Evolutionary conservation across 202 grass and related monocot genomes (phyloP), one percentile per base, ranked within the genome.

Genomic region (Schoenoplectus triqueter): DNA sequence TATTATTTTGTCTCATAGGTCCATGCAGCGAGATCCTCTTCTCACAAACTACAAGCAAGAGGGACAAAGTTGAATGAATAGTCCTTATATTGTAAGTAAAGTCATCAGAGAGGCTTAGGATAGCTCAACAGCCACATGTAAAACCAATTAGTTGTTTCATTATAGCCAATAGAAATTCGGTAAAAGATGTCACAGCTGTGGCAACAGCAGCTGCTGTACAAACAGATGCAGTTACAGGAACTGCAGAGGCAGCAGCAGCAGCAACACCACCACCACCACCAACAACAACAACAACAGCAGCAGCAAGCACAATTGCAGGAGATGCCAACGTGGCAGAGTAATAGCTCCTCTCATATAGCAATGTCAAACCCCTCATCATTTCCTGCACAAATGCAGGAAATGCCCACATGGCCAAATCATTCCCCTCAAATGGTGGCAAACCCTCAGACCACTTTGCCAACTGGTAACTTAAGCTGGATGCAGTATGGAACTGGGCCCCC

Each of bases 151-250:
- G 92, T 88, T 90, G 77, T 86, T 91, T 89, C 87, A 91, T 67
- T 84, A 84, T 63, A 86, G 85, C 13, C 84, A 86, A 86, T 87
- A 89, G 74, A 82, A 80, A 40, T 85, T 31, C 89, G 83, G 86
- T 64, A 89, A 62, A 88, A 88, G 91, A 83, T 83, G 87, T 91
- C 91, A 72, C 96, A 99, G 80, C 80, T 92, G 82, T 97, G 93
- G 97, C 93, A 96, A 83, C 97, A 99, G 45, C 93, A 97, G 75
- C 83, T 94, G 87, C 87, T 99, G 91, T 94, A 84, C 83, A 99
- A 90, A 57, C 93, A 97, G 84, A 76, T 91, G 69, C 97, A 99
- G 80, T 73, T 91, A 69, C 97, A 97, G 77, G 92, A 99, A 89
- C 76, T 92, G 80, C 90, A 91, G 84, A 96, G 92, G 81, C 93